phyloP scores from a whole-genome alignment of 805 yeast genomes.

The Suhomyces faveliae region DNA sequence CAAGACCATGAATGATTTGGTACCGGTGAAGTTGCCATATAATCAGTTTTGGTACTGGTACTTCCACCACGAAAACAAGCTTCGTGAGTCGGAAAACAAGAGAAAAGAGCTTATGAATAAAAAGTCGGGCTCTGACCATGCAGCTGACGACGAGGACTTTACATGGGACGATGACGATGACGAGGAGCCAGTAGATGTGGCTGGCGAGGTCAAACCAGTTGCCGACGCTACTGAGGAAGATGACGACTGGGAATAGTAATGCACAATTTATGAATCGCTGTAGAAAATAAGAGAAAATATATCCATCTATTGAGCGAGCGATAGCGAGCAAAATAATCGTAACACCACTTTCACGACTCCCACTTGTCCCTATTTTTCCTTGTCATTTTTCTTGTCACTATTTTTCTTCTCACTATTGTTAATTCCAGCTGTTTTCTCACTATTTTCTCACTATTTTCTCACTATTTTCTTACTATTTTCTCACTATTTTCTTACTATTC shows the following conservation, averaged over 20 bases:
- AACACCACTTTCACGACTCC: too few relatives aligned
- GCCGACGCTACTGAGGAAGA: slow-evolving; percentile 30
- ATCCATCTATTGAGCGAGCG: too few relatives aligned
- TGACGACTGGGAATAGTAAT: slow-evolving; percentile 58
- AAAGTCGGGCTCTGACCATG: slow-evolving; percentile 6
- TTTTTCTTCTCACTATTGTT: not conserved
- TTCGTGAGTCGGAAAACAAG: slow-evolving; percentile 60
- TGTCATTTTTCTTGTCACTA: not conserved
- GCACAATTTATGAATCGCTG: not conserved
- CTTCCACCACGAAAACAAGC: slow-evolving; percentile 50
- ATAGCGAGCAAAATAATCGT: not conserved
- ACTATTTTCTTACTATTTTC: not conserved
- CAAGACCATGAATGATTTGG: slow-evolving; percentile 57
- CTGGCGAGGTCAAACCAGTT: slow-evolving; percentile 1
- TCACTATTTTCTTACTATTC: too few relatives aligned
- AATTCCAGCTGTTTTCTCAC: not conserved
- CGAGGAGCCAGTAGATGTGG: slow-evolving; percentile 7
- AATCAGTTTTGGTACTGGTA: slow-evolving; percentile 75
- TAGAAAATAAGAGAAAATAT: too few relatives aligned
- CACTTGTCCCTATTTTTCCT: too few relatives aligned
- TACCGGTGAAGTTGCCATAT: slow-evolving; percentile 61
- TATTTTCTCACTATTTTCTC: not conserved
- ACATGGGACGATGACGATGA: slow-evolving; percentile 53
- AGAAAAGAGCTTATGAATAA: slow-evolving; percentile 60
- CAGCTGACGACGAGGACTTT: slow-evolving; percentile 46